These are phyloP conservation scores for Sporopachydermia cereana DNA, from an alignment of 1,139 yeast genomes.

Conservation along the genomic window DNA sequence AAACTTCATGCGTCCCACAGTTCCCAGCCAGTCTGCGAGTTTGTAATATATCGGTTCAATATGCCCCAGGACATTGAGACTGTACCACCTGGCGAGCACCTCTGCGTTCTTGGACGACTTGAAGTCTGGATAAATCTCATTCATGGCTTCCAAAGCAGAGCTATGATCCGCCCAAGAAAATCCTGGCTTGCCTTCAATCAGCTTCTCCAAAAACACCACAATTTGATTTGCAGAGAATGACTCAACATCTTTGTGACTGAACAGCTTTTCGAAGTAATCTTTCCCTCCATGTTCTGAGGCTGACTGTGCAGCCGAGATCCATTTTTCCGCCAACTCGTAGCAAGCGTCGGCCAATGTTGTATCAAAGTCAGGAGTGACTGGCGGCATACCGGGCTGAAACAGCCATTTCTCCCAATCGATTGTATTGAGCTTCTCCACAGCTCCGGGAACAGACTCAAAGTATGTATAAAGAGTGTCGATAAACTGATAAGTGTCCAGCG, in stretches of 20 bases:
- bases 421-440: constrained; percentile 34
- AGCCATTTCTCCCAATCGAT: constrained; percentile 70
- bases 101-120: constrained; percentile 49
- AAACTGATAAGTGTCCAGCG: constrained; percentile 62
- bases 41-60: constrained; percentile 31
- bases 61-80: constrained; percentile 42
- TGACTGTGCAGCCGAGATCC: constrained; percentile 29
- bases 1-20: constrained; percentile 75
- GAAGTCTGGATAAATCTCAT: constrained; percentile 29
- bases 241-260: constrained; percentile 29
- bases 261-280: constrained; percentile 17
- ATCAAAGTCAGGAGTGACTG: constrained; percentile 49
- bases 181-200: constrained; percentile 26
- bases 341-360: constrained; percentile 60
- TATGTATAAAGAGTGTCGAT: constrained; percentile 48
- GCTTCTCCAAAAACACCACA: constrained; percentile 54
- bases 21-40: constrained; percentile 62
- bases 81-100: constrained; percentile 54
- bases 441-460: constrained; percentile 18
- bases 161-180: constrained; percentile 21
- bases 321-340: constrained; percentile 41
- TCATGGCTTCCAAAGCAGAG: constrained; percentile 31
- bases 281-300: constrained; percentile 12
- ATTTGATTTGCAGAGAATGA: constrained; percentile 51
- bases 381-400: constrained; percentile 63